Evolutionary conservation across 2,329 filamentous ascomycete genomes (phyloP).

Genomic region (Neonectria faginata): DNA sequence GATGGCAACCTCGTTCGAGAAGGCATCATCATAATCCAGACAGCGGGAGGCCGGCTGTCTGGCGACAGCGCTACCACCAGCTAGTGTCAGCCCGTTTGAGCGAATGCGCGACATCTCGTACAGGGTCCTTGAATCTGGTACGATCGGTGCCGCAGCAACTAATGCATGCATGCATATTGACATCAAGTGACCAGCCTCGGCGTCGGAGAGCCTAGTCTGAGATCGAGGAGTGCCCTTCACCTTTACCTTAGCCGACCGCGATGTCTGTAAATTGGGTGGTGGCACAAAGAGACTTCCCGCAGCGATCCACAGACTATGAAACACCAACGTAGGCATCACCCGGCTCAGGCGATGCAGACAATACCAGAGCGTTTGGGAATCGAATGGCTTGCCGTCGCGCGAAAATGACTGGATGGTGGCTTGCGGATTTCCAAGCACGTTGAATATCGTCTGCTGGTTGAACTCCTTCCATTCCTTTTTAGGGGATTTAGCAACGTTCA

Average conservation of each 20-base stretch:
- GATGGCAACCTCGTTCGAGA: conserved; percentile 70
- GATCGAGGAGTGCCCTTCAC: conserved; percentile 51
- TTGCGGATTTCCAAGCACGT: conserved; percentile 69
- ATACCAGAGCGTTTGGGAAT: conserved; percentile 73
- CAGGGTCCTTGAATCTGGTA: conserved; percentile 60
- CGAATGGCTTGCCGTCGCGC: conserved; percentile 62
- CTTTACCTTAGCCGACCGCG: conserved; percentile 48
- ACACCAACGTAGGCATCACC: conserved; percentile 67
- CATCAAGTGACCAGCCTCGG: conserved; percentile 65
- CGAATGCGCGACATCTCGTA: conserved; percentile 71
- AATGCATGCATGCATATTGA: conserved; percentile 73
- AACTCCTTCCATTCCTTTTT: conserved; percentile 68
- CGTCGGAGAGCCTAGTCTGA: conserved; percentile 56
- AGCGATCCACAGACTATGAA: conserved; percentile 74
- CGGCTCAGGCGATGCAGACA: conserved; percentile 71
- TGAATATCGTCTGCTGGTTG: conserved; percentile 73
- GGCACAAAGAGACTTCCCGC: conserved; percentile 69
- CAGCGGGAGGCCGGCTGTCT: conserved; percentile 63
- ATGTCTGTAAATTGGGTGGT: conserved; percentile 58
- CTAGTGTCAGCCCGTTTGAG: conserved; percentile 63
- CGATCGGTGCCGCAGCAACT: conserved; percentile 67
- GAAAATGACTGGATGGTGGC: conserved; percentile 69
- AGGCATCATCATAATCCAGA: conserved; percentile 72
- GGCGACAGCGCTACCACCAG: conserved; percentile 59
- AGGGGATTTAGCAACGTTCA: conserved; percentile 23